Evolutionary conservation across 495 filamentous ascomycete genomes (phyloP).

Genomic region (Pseudevernia furfuracea): DNA sequence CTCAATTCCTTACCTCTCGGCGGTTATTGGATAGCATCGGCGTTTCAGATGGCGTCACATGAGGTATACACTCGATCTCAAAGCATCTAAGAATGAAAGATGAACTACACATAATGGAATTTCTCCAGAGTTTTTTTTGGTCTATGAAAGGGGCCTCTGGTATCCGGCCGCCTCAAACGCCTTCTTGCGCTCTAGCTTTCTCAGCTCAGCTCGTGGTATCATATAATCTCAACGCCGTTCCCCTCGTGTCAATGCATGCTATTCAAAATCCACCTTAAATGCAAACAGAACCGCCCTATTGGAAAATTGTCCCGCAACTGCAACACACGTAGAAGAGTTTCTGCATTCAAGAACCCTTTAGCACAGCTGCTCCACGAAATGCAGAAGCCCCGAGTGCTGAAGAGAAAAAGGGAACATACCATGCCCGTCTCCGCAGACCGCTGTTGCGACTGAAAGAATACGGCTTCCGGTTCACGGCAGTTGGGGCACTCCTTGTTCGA

Average conservation of each 20-base stretch:
- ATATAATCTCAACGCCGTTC: background rate
- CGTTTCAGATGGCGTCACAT: background rate
- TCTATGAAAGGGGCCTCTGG: background rate
- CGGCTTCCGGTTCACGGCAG: slow-evolving; percentile 78
- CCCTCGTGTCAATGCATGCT: background rate
- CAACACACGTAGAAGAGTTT: slow-evolving; percentile 98
- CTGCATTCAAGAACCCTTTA: slow-evolving; percentile 37
- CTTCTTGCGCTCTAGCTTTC: background rate
- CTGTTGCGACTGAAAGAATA: slow-evolving; percentile 98
- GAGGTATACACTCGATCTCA: background rate
- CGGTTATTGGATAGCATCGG: too few relatives aligned
- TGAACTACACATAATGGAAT: background rate
- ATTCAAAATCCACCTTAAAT: background rate
- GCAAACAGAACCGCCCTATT: slow-evolving; percentile 15
- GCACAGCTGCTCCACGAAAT: background rate
- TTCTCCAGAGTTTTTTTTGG: background rate
- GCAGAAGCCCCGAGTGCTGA: background rate
- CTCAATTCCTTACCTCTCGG: too few relatives aligned
- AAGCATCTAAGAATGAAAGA: background rate
- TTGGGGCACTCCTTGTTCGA: slow-evolving; percentile 72
- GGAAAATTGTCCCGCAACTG: slow-evolving; percentile 59
- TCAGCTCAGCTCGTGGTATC: background rate
- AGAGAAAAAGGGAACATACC: slow-evolving; percentile 50
- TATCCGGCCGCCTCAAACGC: background rate
- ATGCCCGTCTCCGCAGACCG: slow-evolving; percentile 94